Percentiles rank a stretch among this genome's conserved stretches.
These are phyloP conservation scores for Eremothecium coryli DNA, from an alignment of 1,139 yeast genomes.

Conservation along the genomic window DNA sequence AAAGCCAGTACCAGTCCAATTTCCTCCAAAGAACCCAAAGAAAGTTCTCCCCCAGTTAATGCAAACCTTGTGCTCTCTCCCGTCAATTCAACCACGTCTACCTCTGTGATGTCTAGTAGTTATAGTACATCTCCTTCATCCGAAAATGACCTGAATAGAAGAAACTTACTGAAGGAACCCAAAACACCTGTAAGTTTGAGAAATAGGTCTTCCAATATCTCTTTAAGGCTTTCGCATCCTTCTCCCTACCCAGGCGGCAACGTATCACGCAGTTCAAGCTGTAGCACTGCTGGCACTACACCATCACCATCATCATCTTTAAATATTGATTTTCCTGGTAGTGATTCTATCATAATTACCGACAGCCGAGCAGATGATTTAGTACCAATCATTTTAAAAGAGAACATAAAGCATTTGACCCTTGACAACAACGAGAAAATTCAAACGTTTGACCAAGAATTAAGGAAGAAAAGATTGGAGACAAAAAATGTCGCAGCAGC, in stretches of 20 bases:
- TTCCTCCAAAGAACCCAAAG: too few relatives aligned
- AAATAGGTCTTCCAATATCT: slow-evolving; percentile 3
- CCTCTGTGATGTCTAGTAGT: too few relatives aligned
- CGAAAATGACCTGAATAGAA: too few relatives aligned
- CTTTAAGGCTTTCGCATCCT: slow-evolving; percentile 1
- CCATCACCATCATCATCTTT: too few relatives aligned
- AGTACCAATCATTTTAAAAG: slow-evolving; percentile 4
- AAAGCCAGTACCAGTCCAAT: too few relatives aligned
- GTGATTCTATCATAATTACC: slow-evolving; percentile 2
- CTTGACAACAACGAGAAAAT: slow-evolving; percentile 19
- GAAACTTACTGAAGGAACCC: too few relatives aligned
- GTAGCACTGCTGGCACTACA: background rate
- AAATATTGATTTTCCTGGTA: background rate
- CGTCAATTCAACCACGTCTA: too few relatives aligned
- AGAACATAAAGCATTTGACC: slow-evolving; percentile 9
- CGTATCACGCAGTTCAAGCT: background rate
- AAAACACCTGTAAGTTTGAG: too few relatives aligned
- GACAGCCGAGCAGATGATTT: background rate
- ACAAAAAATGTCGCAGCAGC: slow-evolving; percentile 14
- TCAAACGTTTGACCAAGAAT: slow-evolving; percentile 25
- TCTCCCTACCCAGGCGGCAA: background rate
- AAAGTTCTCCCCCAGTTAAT: too few relatives aligned
- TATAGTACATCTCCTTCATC: too few relatives aligned
- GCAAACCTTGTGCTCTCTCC: too few relatives aligned
- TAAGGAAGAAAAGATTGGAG: slow-evolving; percentile 20